Percentiles rank a stretch among this genome's conserved stretches.
Conservation (phyloP, 2,329 filamentous ascomycete species). For the Lasiodiplodia hormozganensis region DNA sequence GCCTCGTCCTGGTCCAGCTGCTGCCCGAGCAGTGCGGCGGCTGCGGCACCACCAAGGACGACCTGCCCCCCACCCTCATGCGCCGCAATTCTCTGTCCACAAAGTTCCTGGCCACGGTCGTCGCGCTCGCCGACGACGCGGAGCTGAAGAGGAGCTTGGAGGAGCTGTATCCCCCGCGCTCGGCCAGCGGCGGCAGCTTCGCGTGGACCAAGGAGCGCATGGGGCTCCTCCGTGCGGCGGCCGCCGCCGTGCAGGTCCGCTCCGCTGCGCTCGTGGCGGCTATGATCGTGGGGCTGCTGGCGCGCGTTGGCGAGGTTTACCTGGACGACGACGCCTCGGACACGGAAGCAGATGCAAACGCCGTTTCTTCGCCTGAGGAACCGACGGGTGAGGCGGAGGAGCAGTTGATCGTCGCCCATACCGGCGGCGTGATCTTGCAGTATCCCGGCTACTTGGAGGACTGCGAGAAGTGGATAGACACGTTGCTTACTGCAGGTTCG, state of each 20-base stretch:
- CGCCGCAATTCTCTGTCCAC: constrained; percentile 71
- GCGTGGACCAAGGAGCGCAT: constrained; percentile 69
- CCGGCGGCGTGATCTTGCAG: constrained; percentile 80
- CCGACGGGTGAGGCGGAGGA: constrained; percentile 54
- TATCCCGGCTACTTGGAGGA: constrained; percentile 76
- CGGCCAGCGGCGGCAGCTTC: constrained; percentile 54
- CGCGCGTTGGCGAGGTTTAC: constrained; percentile 71
- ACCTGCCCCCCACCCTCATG: constrained; percentile 62
- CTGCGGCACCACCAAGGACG: constrained; percentile 27
- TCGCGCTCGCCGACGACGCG: constrained; percentile 50
- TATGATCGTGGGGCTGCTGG: constrained; percentile 72
- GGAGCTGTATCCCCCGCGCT: constrained; percentile 48
- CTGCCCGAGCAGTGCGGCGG: constrained; percentile 34
- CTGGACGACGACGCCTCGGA: constrained; percentile 35
- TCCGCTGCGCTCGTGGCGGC: constrained; percentile 78
- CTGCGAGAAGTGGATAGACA: constrained; percentile 73
- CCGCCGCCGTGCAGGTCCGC: constrained; percentile 72
- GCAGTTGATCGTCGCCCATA: constrained; percentile 79
- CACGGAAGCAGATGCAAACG: not conserved
- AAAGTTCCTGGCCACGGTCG: constrained; percentile 74
- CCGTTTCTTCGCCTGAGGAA: not conserved
- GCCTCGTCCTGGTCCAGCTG: constrained; percentile 73
- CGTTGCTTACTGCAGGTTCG: constrained; percentile 55
- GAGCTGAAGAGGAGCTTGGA: not conserved
- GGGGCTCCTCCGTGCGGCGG: constrained; percentile 68